Evolutionary conservation across 2,329 filamentous ascomycete genomes (phyloP).

Genomic region (Trichophyton verrucosum): DNA sequence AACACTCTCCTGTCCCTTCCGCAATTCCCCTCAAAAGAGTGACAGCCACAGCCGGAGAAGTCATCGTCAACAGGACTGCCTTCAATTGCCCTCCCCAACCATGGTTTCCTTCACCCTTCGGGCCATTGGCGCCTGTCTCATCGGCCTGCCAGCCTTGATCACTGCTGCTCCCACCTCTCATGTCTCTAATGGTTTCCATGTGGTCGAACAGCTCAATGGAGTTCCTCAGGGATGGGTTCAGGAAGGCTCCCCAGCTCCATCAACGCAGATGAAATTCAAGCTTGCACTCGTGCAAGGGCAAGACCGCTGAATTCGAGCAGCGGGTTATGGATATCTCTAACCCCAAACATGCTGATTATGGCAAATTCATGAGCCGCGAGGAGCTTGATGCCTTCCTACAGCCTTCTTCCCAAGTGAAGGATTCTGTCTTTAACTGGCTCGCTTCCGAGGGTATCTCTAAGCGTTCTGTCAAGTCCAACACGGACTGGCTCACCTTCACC

Average conservation of each 20-base stretch:
- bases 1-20: not conserved
- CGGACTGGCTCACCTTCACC: slow-evolving; percentile 50
- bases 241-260: slow-evolving; percentile 19
- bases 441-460: slow-evolving; percentile 36
- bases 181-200: not conserved
- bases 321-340: slow-evolving; percentile 50
- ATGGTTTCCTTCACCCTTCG: slow-evolving; percentile 9
- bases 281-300: slow-evolving; percentile 43
- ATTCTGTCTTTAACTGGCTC: slow-evolving; percentile 46
- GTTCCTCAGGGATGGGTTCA: slow-evolving; percentile 25
- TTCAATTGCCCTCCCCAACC: not conserved
- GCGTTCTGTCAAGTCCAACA: slow-evolving; percentile 37
- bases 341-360: slow-evolving; percentile 47
- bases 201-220: slow-evolving; percentile 18
- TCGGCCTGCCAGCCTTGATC: slow-evolving; percentile 7
- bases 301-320: slow-evolving; percentile 43
- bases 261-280: slow-evolving; percentile 36
- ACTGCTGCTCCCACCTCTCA: slow-evolving; percentile 8
- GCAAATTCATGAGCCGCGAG: slow-evolving; percentile 49
- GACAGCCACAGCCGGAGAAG: not conserved
- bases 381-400: slow-evolving; percentile 45
- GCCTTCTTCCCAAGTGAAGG: slow-evolving; percentile 38
- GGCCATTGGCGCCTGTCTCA: slow-evolving; percentile 9
- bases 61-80: not conserved
- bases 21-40: not conserved